Evolutionary conservation across 352 stramenopile genomes (phyloP).

Genomic region (Detonula confervacea): DNA sequence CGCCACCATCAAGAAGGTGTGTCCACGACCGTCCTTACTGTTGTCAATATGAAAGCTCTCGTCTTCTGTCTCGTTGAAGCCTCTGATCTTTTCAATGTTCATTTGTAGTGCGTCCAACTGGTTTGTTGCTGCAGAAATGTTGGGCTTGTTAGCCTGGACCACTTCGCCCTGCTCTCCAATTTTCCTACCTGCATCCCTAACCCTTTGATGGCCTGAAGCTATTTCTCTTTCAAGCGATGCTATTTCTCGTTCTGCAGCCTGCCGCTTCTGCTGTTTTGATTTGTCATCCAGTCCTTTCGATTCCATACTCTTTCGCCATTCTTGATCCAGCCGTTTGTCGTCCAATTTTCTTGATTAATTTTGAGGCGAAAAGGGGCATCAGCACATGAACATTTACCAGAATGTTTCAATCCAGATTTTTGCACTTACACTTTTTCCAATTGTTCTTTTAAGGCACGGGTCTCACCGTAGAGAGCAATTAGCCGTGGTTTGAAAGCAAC

Average conservation of each 20-base stretch:
- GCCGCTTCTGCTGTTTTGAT: conserved; percentile 1
- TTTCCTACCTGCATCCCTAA: neutral
- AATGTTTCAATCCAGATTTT: neutral
- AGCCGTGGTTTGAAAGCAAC: neutral
- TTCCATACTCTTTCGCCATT: neutral
- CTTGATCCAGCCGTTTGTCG: neutral
- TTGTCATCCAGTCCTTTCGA: neutral
- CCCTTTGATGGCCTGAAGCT: conserved; percentile 2
- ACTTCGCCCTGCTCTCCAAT: conserved; percentile 4
- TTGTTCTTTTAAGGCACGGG: neutral
- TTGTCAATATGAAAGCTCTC: conserved; percentile 30
- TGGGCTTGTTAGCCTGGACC: neutral
- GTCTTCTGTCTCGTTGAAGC: conserved; percentile 2
- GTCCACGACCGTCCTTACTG: conserved; percentile 19
- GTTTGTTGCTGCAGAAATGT: neutral
- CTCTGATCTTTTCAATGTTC: conserved; percentile 28
- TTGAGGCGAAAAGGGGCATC: neutral
- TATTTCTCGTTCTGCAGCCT: neutral
- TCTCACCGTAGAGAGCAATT: neutral
- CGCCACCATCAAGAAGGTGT: conserved; percentile 31
- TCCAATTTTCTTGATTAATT: neutral
- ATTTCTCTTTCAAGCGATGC: neutral
- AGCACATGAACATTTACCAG: neutral
- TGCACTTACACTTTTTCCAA: conserved; percentile 1
- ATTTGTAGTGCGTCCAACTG: conserved; percentile 10